Percentiles rank a stretch among this genome's conserved stretches.
phyloP scores from a whole-genome alignment of 257 asterid genomes.

The Eucommia ulmoides region DNA sequence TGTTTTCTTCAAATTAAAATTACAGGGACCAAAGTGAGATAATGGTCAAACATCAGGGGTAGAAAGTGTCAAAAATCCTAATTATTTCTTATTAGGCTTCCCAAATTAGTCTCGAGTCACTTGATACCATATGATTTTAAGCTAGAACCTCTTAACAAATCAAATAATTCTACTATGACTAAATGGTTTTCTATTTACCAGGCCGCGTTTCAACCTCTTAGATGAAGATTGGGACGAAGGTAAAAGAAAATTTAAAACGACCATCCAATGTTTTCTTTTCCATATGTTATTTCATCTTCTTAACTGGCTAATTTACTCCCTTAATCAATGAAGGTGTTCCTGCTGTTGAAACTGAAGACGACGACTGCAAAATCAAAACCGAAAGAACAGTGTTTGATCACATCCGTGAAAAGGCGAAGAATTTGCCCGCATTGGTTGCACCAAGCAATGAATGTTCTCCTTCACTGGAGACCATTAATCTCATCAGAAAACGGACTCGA shows the following conservation, averaged over 20 bases:
- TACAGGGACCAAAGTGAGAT: no score
- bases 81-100: no score
- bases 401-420: conserved; percentile 67
- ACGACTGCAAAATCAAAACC: conserved; percentile 63
- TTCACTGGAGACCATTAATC: conserved; percentile 50
- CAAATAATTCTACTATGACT: no score
- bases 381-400: conserved; percentile 75
- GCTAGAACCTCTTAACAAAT: no score
- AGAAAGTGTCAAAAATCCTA: no score
- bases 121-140: no score
- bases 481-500: conserved; percentile 70
- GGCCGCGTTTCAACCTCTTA: conserved; percentile 85
- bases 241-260: no score
- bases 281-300: conserved; percentile 7
- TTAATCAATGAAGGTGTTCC: conserved; percentile 24
- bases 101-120: no score
- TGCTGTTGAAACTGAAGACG: conserved; percentile 35
- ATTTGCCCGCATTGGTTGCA: conserved; percentile 40
- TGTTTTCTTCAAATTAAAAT: no score
- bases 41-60: no score
- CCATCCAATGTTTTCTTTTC: no score
- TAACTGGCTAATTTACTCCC: conserved; percentile 13
- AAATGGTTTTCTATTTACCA: conserved; percentile 19
- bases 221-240: conserved; percentile 66
- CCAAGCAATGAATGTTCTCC: conserved; percentile 35